These are phyloP conservation scores for Vitis rotundifolia DNA, from an alignment of 164 flowering plant genomes.

Conservation along the genomic window DNA sequence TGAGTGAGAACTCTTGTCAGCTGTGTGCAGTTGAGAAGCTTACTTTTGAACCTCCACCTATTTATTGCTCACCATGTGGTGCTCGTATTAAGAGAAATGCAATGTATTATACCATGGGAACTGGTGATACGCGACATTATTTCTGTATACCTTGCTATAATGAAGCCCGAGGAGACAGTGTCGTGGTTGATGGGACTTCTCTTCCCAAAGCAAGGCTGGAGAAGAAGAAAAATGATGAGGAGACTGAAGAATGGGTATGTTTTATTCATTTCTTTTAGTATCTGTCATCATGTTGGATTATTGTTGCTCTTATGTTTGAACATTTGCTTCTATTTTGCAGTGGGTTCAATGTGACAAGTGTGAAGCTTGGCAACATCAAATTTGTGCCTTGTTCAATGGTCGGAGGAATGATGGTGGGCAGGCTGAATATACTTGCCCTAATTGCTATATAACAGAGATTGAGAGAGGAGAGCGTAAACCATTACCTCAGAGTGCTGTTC, in stretches of 20 bases:
- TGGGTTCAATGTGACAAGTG: slow-evolving; percentile 99
- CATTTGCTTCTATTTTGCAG: slow-evolving; percentile 43
- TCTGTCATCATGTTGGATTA: background rate
- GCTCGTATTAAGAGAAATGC: slow-evolving; percentile 92
- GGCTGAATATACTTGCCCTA: slow-evolving; percentile 98
- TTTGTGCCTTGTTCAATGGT: slow-evolving; percentile 97
- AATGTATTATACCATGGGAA: slow-evolving; percentile 78
- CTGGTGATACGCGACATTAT: slow-evolving; percentile 89
- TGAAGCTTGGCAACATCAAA: slow-evolving; percentile 99
- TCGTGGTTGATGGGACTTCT: slow-evolving; percentile 70
- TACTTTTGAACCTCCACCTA: slow-evolving; percentile 97
- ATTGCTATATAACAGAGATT: slow-evolving; percentile 81
- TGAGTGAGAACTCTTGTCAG: slow-evolving; percentile 98
- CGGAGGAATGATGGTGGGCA: slow-evolving; percentile 96
- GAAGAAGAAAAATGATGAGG: slow-evolving; percentile 96
- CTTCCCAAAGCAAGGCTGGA: slow-evolving; percentile 71
- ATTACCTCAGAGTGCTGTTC: slow-evolving; percentile 97
- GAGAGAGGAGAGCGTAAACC: slow-evolving; percentile 88
- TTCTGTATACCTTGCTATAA: slow-evolving; percentile 95
- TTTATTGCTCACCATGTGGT: slow-evolving; percentile 90
- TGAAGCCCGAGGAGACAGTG: slow-evolving; percentile 83
- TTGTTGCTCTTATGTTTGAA: slow-evolving; percentile 1
- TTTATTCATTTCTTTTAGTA: background rate
- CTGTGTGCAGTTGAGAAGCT: slow-evolving; percentile 98
- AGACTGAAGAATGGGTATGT: slow-evolving; percentile 96